A percentile compares a stretch with the other conserved stretches of the same genome.
phyloP scores from a whole-genome alignment of 228 moss, liverwort and hornwort genomes.

The Sphagnum magellanicum region DNA sequence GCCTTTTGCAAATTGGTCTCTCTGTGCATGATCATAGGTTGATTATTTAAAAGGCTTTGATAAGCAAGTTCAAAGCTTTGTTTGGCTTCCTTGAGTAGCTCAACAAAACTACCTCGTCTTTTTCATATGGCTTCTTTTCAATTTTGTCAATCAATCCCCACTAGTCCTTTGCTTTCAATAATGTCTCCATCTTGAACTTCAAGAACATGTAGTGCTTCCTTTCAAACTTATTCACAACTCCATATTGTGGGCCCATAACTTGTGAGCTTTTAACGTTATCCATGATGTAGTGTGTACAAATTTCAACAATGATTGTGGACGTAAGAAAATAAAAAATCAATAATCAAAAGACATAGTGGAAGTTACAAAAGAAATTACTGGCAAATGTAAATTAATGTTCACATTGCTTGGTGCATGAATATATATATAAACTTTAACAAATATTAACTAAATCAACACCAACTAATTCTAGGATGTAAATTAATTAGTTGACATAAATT shows the following conservation, averaged over 20 bases:
- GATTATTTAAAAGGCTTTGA: not conserved
- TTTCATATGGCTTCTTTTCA: not conserved
- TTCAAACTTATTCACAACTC: not conserved
- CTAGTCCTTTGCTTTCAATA: not conserved
- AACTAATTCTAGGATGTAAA: no score
- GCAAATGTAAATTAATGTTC: no score
- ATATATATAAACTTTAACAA: no score
- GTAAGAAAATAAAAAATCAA: no score
- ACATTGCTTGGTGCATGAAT: no score
- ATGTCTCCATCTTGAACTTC: slow-evolving; percentile 1
- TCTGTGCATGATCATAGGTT: no score
- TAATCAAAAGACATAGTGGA: no score
- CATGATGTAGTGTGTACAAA: not conserved
- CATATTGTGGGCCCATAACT: not conserved
- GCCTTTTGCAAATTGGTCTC: not conserved
- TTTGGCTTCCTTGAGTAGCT: not conserved
- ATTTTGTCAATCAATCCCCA: not conserved
- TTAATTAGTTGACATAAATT: no score
- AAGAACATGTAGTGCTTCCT: not conserved
- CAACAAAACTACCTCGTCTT: fast-evolving
- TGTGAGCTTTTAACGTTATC: not conserved
- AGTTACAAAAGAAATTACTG: not conserved
- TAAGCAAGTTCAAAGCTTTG: not conserved
- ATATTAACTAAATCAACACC: no score
- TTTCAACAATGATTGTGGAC: no score